A percentile compares a stretch with the other conserved stretches of the same genome.
These are phyloP conservation scores for Pichia cabralensis DNA, from an alignment of 805 yeast genomes.

Conservation along the genomic window DNA sequence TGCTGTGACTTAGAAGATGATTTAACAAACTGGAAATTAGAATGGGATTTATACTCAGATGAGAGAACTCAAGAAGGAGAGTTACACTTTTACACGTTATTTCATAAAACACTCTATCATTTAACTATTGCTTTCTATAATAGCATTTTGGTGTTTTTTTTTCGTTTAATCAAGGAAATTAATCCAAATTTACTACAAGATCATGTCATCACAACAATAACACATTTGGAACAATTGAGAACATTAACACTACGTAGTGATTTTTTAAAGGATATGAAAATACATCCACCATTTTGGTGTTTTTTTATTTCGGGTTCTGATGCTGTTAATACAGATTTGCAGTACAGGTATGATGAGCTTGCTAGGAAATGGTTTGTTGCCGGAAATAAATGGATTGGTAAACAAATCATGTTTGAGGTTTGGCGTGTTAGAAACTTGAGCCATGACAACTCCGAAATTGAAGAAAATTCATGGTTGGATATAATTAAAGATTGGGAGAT, in stretches of 20 bases:
- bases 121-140: slow-evolving; percentile 32
- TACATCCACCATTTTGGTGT: slow-evolving; percentile 40
- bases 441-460: slow-evolving; percentile 11
- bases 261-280: slow-evolving; percentile 15
- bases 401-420: slow-evolving; percentile 42
- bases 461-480: slow-evolving; percentile 40
- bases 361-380: slow-evolving; percentile 26
- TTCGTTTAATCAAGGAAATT: slow-evolving; percentile 35
- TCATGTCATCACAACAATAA: slow-evolving; percentile 27
- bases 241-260: slow-evolving; percentile 13
- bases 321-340: slow-evolving; percentile 24
- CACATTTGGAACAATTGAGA: slow-evolving; percentile 26
- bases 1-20: slow-evolving; percentile 48
- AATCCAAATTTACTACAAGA: slow-evolving; percentile 28
- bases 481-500: slow-evolving; percentile 45
- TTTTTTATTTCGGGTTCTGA: slow-evolving; percentile 36
- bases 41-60: slow-evolving; percentile 32
- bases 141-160: slow-evolving; percentile 34
- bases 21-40: slow-evolving; percentile 35
- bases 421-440: slow-evolving; percentile 31
- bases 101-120: slow-evolving; percentile 34
- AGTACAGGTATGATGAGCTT: slow-evolving; percentile 24
- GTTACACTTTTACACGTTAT: slow-evolving; percentile 24
- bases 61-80: slow-evolving; percentile 6
- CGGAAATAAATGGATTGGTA: slow-evolving; percentile 43